Percentiles rank a stretch among this genome's conserved stretches.
These are phyloP conservation scores for Solanum megistacrolobum DNA, from an alignment of 257 asterid genomes.

Conservation along the genomic window DNA sequence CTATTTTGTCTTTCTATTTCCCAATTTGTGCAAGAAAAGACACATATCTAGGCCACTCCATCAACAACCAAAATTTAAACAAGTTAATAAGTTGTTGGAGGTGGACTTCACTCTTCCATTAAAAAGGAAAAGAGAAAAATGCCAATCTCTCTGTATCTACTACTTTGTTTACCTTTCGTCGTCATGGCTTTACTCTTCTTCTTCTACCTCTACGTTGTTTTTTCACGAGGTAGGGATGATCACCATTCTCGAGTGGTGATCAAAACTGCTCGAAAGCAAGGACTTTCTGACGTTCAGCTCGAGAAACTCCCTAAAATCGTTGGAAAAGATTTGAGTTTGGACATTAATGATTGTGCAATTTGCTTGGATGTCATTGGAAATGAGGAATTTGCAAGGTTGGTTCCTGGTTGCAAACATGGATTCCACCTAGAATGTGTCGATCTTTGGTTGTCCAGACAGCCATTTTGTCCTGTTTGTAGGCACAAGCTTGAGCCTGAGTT, in stretches of 20 bases:
- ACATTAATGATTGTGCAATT: not conserved
- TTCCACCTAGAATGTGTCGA: slow-evolving; percentile 12
- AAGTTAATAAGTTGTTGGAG: not conserved
- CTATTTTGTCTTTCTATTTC: not conserved
- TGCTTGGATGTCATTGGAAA: not conserved
- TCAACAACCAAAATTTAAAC: not conserved
- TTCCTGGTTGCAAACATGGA: slow-evolving; percentile 21
- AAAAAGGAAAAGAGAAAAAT: not conserved
- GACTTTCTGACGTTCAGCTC: not conserved
- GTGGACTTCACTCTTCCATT: not conserved
- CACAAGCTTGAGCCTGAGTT: not conserved
- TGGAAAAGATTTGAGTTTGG: not conserved
- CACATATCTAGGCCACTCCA: not conserved
- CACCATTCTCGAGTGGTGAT: not conserved
- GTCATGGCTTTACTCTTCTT: not conserved
- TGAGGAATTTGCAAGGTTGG: not conserved
- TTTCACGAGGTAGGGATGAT: not conserved
- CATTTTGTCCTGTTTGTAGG: slow-evolving; percentile 9
- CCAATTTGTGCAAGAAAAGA: not conserved
- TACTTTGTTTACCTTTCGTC: not conserved
- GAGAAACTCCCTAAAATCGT: not conserved
- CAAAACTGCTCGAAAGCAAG: not conserved
- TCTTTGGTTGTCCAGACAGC: slow-evolving; percentile 10
- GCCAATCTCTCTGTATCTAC: not conserved
- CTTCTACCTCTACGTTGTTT: not conserved